Evolutionary conservation across 768 basidiomycete species (phyloP).

Genomic region (Rhodotorula kratochvilovae): DNA sequence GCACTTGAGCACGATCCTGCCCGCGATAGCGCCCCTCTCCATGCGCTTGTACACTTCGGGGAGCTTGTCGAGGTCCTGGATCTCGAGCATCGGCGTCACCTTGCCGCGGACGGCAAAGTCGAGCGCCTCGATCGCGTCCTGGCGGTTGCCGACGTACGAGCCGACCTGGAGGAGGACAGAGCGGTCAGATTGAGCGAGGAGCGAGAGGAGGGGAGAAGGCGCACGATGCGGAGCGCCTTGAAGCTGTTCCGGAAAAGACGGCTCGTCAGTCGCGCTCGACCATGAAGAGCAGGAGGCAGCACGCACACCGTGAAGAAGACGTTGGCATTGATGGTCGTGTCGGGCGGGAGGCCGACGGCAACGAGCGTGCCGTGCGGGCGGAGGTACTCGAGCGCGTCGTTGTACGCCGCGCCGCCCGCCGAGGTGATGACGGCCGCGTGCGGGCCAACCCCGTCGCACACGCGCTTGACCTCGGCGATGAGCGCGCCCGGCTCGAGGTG

Average conservation of each 20-base stretch:
- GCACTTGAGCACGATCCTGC: constrained; percentile 43
- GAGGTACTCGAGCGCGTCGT: constrained; percentile 60
- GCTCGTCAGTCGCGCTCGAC: background rate
- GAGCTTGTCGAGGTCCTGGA: constrained; percentile 73
- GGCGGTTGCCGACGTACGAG: constrained; percentile 62
- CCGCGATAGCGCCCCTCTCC: constrained; percentile 42
- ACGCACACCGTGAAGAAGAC: constrained; percentile 60
- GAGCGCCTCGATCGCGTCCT: constrained; percentile 76
- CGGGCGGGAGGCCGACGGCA: constrained; percentile 68
- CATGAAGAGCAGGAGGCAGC: constrained; percentile 32
- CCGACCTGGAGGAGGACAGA: constrained; percentile 38
- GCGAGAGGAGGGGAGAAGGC: background rate
- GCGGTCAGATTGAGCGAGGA: background rate
- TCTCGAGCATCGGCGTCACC: constrained; percentile 71
- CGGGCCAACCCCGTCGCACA: constrained; percentile 62
- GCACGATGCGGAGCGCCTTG: constrained; percentile 45
- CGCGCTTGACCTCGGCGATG: constrained; percentile 56
- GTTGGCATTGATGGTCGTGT: constrained; percentile 57
- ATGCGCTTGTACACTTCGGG: constrained; percentile 30
- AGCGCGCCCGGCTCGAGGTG: constrained; percentile 63
- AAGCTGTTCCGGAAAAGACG: constrained; percentile 35
- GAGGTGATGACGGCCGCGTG: constrained; percentile 54
- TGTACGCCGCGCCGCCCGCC: constrained; percentile 49
- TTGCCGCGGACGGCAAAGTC: constrained; percentile 67
- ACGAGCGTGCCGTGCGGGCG: constrained; percentile 68